Evolutionary conservation across 345 rosid genomes (phyloP).

Genomic region (Syzygium aromaticum): DNA sequence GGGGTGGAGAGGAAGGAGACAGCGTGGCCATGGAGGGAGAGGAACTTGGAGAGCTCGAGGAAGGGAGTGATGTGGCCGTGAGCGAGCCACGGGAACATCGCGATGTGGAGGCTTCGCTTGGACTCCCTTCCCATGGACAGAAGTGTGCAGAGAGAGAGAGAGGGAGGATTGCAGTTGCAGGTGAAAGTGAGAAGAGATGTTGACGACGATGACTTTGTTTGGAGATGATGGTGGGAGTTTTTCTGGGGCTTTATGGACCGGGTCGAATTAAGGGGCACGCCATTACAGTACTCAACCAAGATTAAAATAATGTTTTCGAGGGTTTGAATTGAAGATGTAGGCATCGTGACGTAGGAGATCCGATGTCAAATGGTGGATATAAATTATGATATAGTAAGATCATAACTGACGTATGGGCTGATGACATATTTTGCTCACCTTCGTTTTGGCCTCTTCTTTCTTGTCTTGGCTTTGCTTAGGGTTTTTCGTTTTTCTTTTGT

Average conservation of each 20-base stretch:
- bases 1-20: slow-evolving; percentile 3
- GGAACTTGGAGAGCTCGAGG: neutral
- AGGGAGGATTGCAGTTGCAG: neutral
- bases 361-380: neutral
- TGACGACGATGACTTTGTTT: neutral
- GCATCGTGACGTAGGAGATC: neutral
- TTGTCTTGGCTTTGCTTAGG: neutral
- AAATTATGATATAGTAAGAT: neutral
- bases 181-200: neutral
- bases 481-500: neutral
- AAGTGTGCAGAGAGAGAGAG: neutral
- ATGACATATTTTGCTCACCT: neutral
- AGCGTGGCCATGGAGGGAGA: neutral
- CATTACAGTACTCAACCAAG: neutral
- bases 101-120: neutral
- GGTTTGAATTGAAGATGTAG: neutral
- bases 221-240: neutral
- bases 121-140: neutral
- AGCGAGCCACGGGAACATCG: slow-evolving; percentile 5
- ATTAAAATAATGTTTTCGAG: neutral
- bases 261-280: neutral
- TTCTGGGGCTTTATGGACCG: neutral
- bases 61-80: slow-evolving; percentile 3
- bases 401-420: neutral
- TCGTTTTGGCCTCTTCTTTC: neutral